These are phyloP conservation scores for Miscanthus lutarioriparius DNA, from an alignment of 176 grass and related monocot species.

Conservation along the genomic window DNA sequence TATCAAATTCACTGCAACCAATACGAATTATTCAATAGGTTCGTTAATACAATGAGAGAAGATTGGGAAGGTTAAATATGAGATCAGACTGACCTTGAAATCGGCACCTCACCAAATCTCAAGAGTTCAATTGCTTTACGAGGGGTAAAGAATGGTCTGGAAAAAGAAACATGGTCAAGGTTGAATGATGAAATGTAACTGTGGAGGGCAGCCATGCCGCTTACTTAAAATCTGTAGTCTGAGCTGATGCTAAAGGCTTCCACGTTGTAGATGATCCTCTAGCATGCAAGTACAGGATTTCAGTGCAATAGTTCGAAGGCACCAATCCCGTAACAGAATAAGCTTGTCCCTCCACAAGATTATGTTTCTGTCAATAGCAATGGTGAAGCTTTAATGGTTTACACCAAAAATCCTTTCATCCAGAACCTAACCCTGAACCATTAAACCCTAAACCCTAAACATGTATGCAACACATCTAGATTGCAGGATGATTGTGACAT, in stretches of 20 bases:
- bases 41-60: constrained; percentile 11
- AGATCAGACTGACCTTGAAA: constrained; percentile 65
- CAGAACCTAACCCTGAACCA: neutral
- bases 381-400: constrained; percentile 19
- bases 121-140: constrained; percentile 72
- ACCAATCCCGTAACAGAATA: constrained; percentile 75
- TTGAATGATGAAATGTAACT: constrained; percentile 6
- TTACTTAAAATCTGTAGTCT: constrained; percentile 82
- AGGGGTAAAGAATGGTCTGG: constrained; percentile 78
- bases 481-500: constrained; percentile 19
- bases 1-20: constrained; percentile 87
- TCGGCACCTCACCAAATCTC: constrained; percentile 70
- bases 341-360: constrained; percentile 83
- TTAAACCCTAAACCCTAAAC: neutral
- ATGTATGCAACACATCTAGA: constrained; percentile 11
- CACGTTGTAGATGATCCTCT: constrained; percentile 76
- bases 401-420: neutral
- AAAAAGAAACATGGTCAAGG: constrained; percentile 35
- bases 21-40: constrained; percentile 25
- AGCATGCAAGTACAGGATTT: constrained; percentile 66
- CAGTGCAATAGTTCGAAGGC: constrained; percentile 52
- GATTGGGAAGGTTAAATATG: constrained; percentile 22
- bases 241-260: constrained; percentile 56
- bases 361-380: constrained; percentile 63
- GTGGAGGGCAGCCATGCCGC: constrained; percentile 21